A percentile compares a stretch with the other conserved stretches of the same genome.
Conservation (phyloP, 2,329 filamentous ascomycete genomes). For the Dichotomopilus funicola region DNA sequence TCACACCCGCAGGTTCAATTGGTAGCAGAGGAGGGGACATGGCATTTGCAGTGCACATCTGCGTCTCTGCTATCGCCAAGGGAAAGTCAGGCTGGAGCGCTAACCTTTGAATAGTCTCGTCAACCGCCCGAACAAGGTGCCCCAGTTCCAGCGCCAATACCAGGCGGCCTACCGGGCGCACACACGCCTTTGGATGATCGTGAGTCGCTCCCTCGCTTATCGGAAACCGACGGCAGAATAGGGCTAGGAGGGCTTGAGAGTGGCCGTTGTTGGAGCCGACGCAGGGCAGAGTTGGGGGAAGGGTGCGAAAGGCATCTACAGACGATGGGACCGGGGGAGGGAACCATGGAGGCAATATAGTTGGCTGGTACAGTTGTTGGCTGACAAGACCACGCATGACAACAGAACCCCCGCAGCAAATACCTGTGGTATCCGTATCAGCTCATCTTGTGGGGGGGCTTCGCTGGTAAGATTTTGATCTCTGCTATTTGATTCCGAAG, state of each 20-base stretch:
- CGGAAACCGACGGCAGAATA: not conserved
- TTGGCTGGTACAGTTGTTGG: not conserved
- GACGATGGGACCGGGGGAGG: not conserved
- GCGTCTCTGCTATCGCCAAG: no score
- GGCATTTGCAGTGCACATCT: conserved; percentile 2
- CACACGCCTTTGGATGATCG: conserved; percentile 70
- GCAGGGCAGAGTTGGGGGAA: not conserved
- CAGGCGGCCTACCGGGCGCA: conserved; percentile 64
- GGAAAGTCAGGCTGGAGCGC: conserved; percentile 23
- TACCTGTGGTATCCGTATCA: conserved; percentile 64
- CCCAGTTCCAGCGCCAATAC: conserved; percentile 67
- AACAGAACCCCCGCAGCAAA: conserved; percentile 58
- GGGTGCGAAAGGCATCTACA: not conserved
- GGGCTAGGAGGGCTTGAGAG: not conserved
- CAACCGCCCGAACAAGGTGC: conserved; percentile 71
- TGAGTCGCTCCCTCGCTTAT: conserved; percentile 40
- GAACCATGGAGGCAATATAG: not conserved
- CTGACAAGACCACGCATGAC: conserved; percentile 21
- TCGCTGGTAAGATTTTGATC: conserved; percentile 47
- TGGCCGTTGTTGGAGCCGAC: no score
- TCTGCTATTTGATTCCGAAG: not conserved
- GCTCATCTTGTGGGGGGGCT: conserved; percentile 54
- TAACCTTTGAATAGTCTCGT: conserved; percentile 41
- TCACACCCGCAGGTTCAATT: no score
- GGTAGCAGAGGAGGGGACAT: no score